These are phyloP conservation scores for Aspergillus conjunctus DNA, from an alignment of 495 filamentous ascomycete species.

Conservation along the genomic window DNA sequence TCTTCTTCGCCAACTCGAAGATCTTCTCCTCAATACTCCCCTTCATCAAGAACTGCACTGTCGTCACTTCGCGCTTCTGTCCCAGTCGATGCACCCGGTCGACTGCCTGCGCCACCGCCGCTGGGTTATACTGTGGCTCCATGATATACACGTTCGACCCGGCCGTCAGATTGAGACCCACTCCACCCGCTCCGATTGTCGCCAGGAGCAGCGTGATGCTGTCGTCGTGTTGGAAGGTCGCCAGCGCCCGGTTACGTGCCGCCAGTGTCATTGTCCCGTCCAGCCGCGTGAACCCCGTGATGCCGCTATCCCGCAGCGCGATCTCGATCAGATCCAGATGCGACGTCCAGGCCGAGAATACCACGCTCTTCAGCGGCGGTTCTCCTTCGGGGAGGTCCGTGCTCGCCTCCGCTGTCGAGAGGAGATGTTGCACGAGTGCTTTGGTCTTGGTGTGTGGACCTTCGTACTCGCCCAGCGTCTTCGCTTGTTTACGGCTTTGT, in stretches of 20 bases:
- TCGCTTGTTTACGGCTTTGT: constrained; percentile 55
- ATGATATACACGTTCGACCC: constrained; percentile 90
- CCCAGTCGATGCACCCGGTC: constrained; percentile 94
- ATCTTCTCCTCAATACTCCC: constrained; percentile 94
- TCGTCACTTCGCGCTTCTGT: constrained; percentile 80
- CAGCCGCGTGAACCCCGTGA: constrained; percentile 70
- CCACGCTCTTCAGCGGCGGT: constrained; percentile 80
- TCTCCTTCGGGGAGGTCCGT: constrained; percentile 56
- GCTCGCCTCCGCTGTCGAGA: constrained; percentile 61
- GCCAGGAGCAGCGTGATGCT: constrained; percentile 79
- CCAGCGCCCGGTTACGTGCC: constrained; percentile 70
- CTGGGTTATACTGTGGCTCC: constrained; percentile 98
- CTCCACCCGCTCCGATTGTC: constrained; percentile 88
- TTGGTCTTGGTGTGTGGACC: constrained; percentile 90
- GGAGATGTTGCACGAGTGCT: constrained; percentile 70
- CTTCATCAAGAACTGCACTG: constrained; percentile 83
- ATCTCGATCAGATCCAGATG: constrained; percentile 92
- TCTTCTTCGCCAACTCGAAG: constrained; percentile 83
- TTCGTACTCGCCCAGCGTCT: constrained; percentile 68
- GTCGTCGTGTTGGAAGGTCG: constrained; percentile 72
- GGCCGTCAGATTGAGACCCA: constrained; percentile 87
- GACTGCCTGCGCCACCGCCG: constrained; percentile 89
- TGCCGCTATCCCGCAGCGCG: constrained; percentile 67
- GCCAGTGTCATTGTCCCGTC: constrained; percentile 83
- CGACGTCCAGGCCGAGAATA: constrained; percentile 92